Evolutionary conservation across 768 basidiomycete species (phyloP), one percentile per base, ranked within the genome.

Genomic region (Lentinus tigrinus): DNA sequence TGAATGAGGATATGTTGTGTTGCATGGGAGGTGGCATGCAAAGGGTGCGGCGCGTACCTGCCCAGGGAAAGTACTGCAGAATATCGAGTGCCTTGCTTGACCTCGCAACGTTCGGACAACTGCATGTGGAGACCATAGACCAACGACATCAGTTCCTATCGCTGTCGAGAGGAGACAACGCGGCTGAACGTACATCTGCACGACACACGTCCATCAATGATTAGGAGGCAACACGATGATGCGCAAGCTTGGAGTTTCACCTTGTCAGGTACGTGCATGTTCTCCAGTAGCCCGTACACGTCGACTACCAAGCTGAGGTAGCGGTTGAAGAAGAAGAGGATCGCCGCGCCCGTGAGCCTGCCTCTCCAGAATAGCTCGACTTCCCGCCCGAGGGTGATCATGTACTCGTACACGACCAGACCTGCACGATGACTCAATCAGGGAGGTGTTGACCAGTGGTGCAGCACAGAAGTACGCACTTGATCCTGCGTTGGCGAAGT

Each of bases 301-400:
- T 50, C n/a, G 7, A 21, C 23, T 10, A 21, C 19, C 14, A 50
- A 17, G 7, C 7, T 23, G 16, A 49, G 16, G 31, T 60, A 60
- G 3, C 59, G 46, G 37, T 60, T 60, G 26, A 56, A 13, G 24
- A 56, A 24, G 49, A 56, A 60, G 4, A 60, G 46, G 13, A 52
- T 11, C 13, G 59, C 46, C 9, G 59, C 54, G 16, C 54, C 59
- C 21, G 47, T 46, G 54, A 60, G 31, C 49, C 37, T 51, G 13
- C 54, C 38, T 23, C 39, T 27, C 59, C 59, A 60, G 14, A 60
- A 51, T 8, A 49, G 34, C 14, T 56, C 49, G 31, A 56, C 44
- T 38, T 60, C 59, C 13, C 51, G 48, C 4, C 50, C 43, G 27
- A 52, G 51, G 7, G 59, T 56, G 26, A 60, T 43, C 48, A 47